Base-by-base conservation (phyloP, 805 yeast genomes). In the Crinitomyces ghanaensis region DNA sequence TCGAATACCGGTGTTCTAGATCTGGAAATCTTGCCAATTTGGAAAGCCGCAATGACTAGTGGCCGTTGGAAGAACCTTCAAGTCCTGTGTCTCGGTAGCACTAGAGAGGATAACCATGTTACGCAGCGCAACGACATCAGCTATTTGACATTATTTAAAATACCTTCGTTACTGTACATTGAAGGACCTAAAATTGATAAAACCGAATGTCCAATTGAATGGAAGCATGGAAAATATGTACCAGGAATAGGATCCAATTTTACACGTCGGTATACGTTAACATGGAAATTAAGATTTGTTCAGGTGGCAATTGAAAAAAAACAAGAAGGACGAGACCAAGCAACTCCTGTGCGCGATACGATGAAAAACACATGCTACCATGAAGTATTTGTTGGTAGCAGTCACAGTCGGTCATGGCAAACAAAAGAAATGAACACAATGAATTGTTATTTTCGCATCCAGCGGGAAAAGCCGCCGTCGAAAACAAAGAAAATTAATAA, bases 101-200 rank as follows among this genome's bases (percentile, higher is more conserved):
- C 30, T 11, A 6, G 6, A n/a, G 17, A 15, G 5, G 22, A 5
- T 8, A 11, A 9, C 14, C 30, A 19, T 12, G 21, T 12, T 20
- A 19, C 21, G 17, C 29, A 7, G 23, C 28, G 9, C 16, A 12
- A 19, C 9, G 13, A 7, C 22, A 12, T 20, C 28, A n/a, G 16
- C 9, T 36, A 31, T 21, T 11, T n/a, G 8, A 16, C 26, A 4
- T 18, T 36, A 12, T 32, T 33, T 18, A 20, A 12, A 23, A 16
- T 8, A 9, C 27, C 30, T 8, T 14, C 30, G n/a, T 26, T 38
- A 16, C 19, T 16, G 6, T 38, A 38, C 28, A 31, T 38, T 8
- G 41, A 38, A 16, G 39, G 41, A 3, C 41, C 41, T 9, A 42
- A 86, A 76, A 64, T 79, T 91, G 19, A 6, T 22, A 8, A 16